These are phyloP conservation scores for Cladorrhinum sp. DNA, from an alignment of 2,329 filamentous ascomycete genomes.

Conservation along the genomic window DNA sequence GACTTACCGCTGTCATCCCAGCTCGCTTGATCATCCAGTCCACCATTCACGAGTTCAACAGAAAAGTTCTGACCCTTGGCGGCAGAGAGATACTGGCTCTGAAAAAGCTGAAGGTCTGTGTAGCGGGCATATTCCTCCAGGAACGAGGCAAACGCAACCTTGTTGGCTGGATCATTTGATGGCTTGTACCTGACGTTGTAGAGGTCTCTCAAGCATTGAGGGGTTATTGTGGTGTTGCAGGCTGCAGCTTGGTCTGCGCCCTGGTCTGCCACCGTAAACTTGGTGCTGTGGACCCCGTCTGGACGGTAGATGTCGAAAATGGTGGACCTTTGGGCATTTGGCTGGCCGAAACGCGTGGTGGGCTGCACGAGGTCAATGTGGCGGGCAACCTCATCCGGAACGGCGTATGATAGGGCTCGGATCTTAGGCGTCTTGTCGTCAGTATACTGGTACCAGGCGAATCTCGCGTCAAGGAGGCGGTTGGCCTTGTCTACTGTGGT, in stretches of 20 bases:
- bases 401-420: conserved; percentile 56
- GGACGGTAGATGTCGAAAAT: conserved; percentile 38
- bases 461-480: conserved; percentile 54
- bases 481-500: conserved; percentile 52
- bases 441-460: conserved; percentile 52
- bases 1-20: conserved; percentile 33
- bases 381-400: conserved; percentile 52
- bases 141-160: conserved; percentile 41
- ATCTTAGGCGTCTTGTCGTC: conserved; percentile 39
- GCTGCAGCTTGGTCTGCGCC: conserved; percentile 11
- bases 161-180: conserved; percentile 27
- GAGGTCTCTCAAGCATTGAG: conserved; percentile 46
- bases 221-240: conserved; percentile 43
- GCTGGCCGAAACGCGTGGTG: conserved; percentile 59
- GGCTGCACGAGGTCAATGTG: conserved; percentile 63
- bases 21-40: conserved; percentile 47
- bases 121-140: conserved; percentile 48
- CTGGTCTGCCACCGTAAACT: conserved; percentile 19
- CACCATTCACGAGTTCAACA: conserved; percentile 54
- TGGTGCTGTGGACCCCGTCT: conserved; percentile 7
- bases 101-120: conserved; percentile 49
- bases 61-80: conserved; percentile 52
- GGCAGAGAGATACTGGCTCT: conserved; percentile 51
- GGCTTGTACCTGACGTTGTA: conserved; percentile 46
- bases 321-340: conserved; percentile 38